phyloP scores from a whole-genome alignment of 2,329 filamentous ascomycete genomes.

The Pestalotiopsis sp. region DNA sequence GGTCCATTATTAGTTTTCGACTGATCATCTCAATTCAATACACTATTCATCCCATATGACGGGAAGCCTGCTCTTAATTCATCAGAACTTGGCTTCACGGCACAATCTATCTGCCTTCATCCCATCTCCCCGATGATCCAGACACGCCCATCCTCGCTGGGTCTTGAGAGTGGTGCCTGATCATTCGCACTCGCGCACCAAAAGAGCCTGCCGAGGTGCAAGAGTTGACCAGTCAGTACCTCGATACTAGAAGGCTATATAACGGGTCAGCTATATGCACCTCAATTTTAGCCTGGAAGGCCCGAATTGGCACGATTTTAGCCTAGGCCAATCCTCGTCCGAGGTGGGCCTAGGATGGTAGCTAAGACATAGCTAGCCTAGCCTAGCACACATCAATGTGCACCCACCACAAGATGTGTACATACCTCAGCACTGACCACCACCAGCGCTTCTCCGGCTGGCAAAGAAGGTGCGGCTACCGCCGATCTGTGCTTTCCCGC shows the following conservation, averaged over 20 bases:
- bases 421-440: background rate
- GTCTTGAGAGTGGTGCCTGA: background rate
- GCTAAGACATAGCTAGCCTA: background rate
- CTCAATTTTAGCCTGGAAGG: constrained; percentile 14
- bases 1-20: background rate
- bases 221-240: background rate
- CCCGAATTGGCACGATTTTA: constrained; percentile 9
- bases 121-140: background rate
- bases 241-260: constrained; percentile 4
- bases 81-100: background rate
- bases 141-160: background rate
- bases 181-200: background rate
- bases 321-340: constrained; percentile 3
- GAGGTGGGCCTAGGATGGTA: background rate
- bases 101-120: background rate
- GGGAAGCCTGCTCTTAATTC: background rate
- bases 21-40: background rate
- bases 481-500: constrained; percentile 11
- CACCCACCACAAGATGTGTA: background rate
- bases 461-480: constrained; percentile 12
- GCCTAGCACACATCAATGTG: no score
- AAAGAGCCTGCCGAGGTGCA: background rate
- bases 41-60: background rate
- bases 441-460: background rate
- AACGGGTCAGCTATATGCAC: constrained; percentile 6